phyloP scores from a whole-genome alignment of 768 basidiomycete species.

The Macrolepiota fuliginosa region DNA sequence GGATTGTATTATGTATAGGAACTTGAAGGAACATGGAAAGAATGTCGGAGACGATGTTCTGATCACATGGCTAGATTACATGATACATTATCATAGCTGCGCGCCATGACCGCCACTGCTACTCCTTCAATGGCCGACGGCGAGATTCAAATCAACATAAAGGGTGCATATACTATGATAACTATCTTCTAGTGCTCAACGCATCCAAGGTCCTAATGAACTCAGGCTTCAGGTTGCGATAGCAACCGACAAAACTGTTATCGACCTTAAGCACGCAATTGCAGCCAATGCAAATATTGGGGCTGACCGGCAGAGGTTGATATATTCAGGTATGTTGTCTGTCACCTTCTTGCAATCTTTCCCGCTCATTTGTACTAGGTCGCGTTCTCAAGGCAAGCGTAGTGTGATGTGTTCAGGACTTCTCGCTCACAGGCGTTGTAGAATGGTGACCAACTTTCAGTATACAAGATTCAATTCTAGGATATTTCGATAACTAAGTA shows the following conservation, averaged over 20 bases:
- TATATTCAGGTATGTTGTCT: slow-evolving; percentile 74
- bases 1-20: no score
- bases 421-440: slow-evolving; percentile 23
- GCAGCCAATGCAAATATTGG: slow-evolving; percentile 82
- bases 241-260: slow-evolving; percentile 77
- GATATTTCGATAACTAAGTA: no score
- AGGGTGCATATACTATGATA: slow-evolving; percentile 40
- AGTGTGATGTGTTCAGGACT: neutral
- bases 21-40: no score
- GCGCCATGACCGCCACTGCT: neutral
- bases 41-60: no score
- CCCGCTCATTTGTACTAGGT: slow-evolving; percentile 33
- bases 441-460: slow-evolving; percentile 80
- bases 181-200: neutral
- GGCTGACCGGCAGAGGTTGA: slow-evolving; percentile 85
- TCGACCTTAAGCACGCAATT: slow-evolving; percentile 89
- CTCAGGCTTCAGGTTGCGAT: slow-evolving; percentile 90
- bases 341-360: neutral
- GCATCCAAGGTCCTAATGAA: slow-evolving; percentile 73
- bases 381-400: slow-evolving; percentile 66
- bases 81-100: neutral
- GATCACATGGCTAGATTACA: slow-evolving; percentile 4
- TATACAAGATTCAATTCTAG: slow-evolving; percentile 90
- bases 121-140: slow-evolving; percentile 42
- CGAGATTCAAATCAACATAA: slow-evolving; percentile 68